Base-by-base conservation (phyloP, 2,329 filamentous ascomycete species). In the Calonectria hongkongensis region DNA sequence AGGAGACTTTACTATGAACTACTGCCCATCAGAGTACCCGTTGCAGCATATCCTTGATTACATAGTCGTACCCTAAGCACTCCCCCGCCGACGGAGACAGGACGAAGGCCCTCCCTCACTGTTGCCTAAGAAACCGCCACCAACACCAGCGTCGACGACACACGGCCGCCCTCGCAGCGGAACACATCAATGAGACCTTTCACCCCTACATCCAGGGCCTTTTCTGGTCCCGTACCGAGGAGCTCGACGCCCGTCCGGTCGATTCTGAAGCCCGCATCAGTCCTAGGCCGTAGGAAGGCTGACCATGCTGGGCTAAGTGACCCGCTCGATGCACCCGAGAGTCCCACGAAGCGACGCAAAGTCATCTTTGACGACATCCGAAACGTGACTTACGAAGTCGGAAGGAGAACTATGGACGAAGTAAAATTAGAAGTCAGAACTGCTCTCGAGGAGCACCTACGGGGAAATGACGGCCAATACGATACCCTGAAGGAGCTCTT, bases 401-500 rank as follows among this genome's bases (percentile, higher is more conserved):
- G 87, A 58, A 83, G 84, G 54, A 84, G 89, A 75, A 87, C 87
- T 6, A 86, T 91, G 78, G 88, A 89, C 7, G 88, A 91, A 63
- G 86, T 90, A 70, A 91, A 91, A 79, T 80, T 86, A 28, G 87
- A 90, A 76, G 89, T 92, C 56, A 84, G 85, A 71, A 86, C 86
- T 60, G 89, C 90, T 9, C 84, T 93, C 13, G 90, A 92, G 73
- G 87, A 86, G 50, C 90, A 92, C 79, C 83, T 86, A 36, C 86
- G 85, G 62, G 90, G 90, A 30, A 88, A 91, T 68, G 89, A 91
- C 72, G 89, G 91, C 73, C 89, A 88, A 43, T 92, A 92, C 81
- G 88, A 92, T 74, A 86, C 85, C n/a, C 83, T 93, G 62, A 92
- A 92, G 79, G 88, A 91, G 64, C 84, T 90, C 6, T 91, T 93